Evolutionary conservation across 495 filamentous ascomycete species (phyloP), one percentile per base, ranked within the genome.

Genomic region (Umbilicaria muhlenbergii): DNA sequence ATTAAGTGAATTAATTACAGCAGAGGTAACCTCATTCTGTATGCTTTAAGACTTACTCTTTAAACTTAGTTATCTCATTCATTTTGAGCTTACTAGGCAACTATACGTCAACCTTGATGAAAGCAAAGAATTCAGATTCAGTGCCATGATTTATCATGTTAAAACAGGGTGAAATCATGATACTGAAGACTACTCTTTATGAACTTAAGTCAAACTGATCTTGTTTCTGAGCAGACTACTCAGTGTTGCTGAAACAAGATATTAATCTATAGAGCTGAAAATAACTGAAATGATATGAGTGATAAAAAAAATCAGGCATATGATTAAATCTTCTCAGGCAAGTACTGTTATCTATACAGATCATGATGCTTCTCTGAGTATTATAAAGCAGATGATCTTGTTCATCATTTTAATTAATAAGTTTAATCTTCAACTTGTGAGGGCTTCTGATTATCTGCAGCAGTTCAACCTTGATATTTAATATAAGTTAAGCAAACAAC

Each of bases 271-370:
- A 39, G 38, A 39, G 18, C 18, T 39, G 12, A 8, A 39, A 21
- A 13, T 39, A 14, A 7, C n/a, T 3, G 38, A 3, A 14, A 14
- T 39, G 18, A 18, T 39, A 13, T 39, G 38, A 13, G 32, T 44
- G 17, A 11, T 49, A 17, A 3, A 19, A 35, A 46, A 46, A 17
- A 46, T 41, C 16, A 41, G 14, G 19, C 36, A 46, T 46, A 24
- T 46, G 34, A 38, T 38, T 18, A 14, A 46, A 41, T 14, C n/a
- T 17, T 24, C 17, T 12, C 5, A 33, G 31, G 6, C 16, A 32
- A 12, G 12, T 14, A 11, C 14, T 11, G 16, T 41, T n/a, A 32
- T 41, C 28, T 41, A 41, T 41, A 39, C 17, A 5, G 17, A 45
- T 5, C 21, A 39, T 37, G 18, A 5, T 5, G 13, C 7, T 16